Conservation (phyloP, 345 rosid species). For the Brassica napus region Da-Ae NC_063439.1:530001-530500, state of each 20-base stretch:
- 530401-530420: constrained; percentile 42
- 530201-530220: constrained; percentile 64
- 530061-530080: constrained; percentile 81
- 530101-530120: constrained; percentile 71
- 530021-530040: constrained; percentile 34
- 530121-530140: constrained; percentile 72
- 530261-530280: constrained; percentile 24
- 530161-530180: constrained; percentile 48
- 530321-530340: constrained; percentile 69
- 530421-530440: not conserved
- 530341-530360: constrained; percentile 65
- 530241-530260: not conserved
- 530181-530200: constrained; percentile 66
- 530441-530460: not conserved
- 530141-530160: constrained; percentile 71
- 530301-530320: constrained; percentile 55
- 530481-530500: not conserved
- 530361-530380: constrained; percentile 67
- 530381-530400: constrained; percentile 87
- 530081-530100: constrained; percentile 69
- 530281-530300: constrained; percentile 38
- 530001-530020: no score
- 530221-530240: not conserved
- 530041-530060: constrained; percentile 58
- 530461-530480: not conserved